Evolutionary conservation across 208 protist genomes (phyloP), one percentile per base, ranked within the genome.

Genomic region (Trypanosoma theileri): DNA sequence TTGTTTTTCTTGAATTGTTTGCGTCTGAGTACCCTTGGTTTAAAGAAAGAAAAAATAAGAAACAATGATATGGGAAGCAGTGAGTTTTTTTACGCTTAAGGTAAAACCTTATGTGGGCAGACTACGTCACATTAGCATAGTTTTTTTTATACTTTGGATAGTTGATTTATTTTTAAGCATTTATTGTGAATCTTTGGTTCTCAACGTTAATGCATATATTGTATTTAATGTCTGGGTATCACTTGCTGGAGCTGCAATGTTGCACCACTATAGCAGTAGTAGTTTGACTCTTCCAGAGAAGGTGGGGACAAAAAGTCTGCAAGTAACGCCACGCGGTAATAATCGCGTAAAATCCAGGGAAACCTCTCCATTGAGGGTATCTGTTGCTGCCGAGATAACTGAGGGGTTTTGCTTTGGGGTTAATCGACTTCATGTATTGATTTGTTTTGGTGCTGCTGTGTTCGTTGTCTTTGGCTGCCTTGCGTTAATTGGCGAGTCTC

Each of bases 391-490:
- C 19, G 54, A 63, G 12, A 53, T 7, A 21, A 66, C 17, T 31
- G 80, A 79, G 41, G 73, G 79, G 0, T 91, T 84, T 61, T 51
- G 28, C 26, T 92, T 94, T 55, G 84, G 80, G 17, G 21, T 87
- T 12, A 71, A 75, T 17, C 70, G 85, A 3, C 56, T 94, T 14
- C 69, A 77, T 46, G 69, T 74, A 10, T 62, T 94, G 0, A 59
- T 94, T 14, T 80, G 80, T 2, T 75, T 91, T 28, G 79, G 77
- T 24, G 69, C 71, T 11, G 69, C 69, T 35, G 58, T 91, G 22
- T 92, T 90, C 57, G 64, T 92, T 12, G 53, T 84, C 22, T 90
- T 90, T 65, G 84, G 81, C 0, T 88, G 80, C 42, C 44, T 91
- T 14, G 80, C 80, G 0, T 75, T 78, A 19, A 44, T 94, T 4